phyloP scores from a whole-genome alignment of 116 monocot species.

The Zostera marina region DNA sequence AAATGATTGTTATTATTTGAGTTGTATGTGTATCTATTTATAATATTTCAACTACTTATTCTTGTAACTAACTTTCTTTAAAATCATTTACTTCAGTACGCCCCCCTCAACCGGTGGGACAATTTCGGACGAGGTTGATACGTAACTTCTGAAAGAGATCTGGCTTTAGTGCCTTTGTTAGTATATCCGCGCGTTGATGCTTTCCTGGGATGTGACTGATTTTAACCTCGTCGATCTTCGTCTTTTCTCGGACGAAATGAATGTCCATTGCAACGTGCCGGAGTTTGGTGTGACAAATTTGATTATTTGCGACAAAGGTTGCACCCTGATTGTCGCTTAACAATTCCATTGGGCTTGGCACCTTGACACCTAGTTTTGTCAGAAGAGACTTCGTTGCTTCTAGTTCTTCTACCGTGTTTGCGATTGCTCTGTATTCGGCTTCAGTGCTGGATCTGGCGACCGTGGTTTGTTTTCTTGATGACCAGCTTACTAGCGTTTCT shows the following conservation, averaged over 20 bases:
- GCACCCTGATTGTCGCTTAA: neutral
- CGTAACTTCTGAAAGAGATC: no score
- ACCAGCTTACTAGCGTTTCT: neutral
- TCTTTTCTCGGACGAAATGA: conserved; percentile 5
- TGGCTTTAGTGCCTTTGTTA: neutral
- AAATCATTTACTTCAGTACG: no score
- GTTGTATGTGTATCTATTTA: no score
- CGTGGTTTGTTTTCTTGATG: neutral
- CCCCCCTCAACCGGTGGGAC: no score
- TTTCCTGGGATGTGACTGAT: neutral
- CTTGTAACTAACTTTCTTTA: no score
- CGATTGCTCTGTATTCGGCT: neutral
- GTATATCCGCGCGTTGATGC: neutral
- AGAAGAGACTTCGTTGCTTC: neutral
- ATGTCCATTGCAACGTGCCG: conserved; percentile 10
- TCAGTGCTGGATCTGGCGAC: neutral
- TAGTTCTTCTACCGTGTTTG: neutral
- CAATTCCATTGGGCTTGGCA: no score
- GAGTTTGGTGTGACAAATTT: conserved; percentile 7
- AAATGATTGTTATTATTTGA: no score
- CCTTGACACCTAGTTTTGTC: no score
- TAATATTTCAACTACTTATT: no score
- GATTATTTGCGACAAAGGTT: conserved; percentile 5
- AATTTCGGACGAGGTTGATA: no score
- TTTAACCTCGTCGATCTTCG: neutral